Conservation (phyloP, 768 basidiomycete genomes). For the Tephrocybe sp. region DNA sequence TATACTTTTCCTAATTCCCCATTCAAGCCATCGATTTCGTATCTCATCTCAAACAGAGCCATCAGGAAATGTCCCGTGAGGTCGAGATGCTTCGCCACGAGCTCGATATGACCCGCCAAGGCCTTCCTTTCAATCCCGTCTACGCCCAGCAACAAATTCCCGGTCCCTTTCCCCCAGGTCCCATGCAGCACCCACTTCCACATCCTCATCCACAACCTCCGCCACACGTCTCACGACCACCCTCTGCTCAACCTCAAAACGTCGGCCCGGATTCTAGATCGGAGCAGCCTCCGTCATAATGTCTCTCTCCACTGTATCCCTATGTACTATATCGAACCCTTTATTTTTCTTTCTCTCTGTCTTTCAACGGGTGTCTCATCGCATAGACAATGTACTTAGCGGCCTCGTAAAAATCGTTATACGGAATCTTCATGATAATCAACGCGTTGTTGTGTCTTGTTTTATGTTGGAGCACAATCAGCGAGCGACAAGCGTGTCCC, state of each 20-base stretch:
- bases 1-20: slow-evolving; percentile 2
- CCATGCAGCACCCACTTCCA: slow-evolving; percentile 44
- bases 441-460: slow-evolving; percentile 13
- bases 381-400: slow-evolving; percentile 12
- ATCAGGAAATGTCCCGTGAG: slow-evolving; percentile 78
- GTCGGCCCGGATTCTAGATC: slow-evolving; percentile 44
- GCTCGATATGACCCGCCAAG: slow-evolving; percentile 62
- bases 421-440: not conserved
- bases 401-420: not conserved
- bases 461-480: not conserved
- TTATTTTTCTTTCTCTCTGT: not conserved
- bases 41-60: slow-evolving; percentile 68
- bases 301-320: slow-evolving; percentile 8
- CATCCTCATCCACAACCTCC: slow-evolving; percentile 31
- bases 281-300: slow-evolving; percentile 39
- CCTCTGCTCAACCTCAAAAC: slow-evolving; percentile 68
- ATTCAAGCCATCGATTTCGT: slow-evolving; percentile 86
- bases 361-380: slow-evolving; percentile 3
- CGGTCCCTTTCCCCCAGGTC: slow-evolving; percentile 43
- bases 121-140: slow-evolving; percentile 49
- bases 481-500: not conserved
- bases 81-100: slow-evolving; percentile 80
- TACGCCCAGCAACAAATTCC: slow-evolving; percentile 50
- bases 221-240: slow-evolving; percentile 50
- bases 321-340: slow-evolving; percentile 15